Base-by-base conservation (phyloP, 1,284 basidiomycete species). In the Malassezia furfur region DNA sequence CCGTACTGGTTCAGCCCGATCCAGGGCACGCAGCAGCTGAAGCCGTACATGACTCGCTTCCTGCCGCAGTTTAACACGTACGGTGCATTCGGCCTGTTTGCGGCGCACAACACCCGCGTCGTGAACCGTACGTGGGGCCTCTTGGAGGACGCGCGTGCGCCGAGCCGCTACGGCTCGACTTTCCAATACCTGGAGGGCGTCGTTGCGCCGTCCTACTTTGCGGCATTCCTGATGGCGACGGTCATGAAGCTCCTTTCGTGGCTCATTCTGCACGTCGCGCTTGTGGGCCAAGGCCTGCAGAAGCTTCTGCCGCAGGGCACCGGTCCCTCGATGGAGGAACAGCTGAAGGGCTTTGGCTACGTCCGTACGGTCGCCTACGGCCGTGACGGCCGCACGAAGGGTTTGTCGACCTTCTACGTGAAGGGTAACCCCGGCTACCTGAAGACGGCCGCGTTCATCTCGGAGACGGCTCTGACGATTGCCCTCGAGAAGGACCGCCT, bases 401-500 rank as follows among this genome's bases (percentile, higher is more conserved):
- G 80, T 46, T 81, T 85, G 28, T 83, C 84, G 61, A 82, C 79
- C 1, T 79, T 81, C 35, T 75, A 83, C 49, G 84, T 82, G 1
- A 78, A 82, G 39, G 86, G 86, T n/a, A 87, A 90, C 68, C 85
- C 87, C 3, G 87, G 88, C 2, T 89, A 90, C 75, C 72, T 81
- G n/a, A 75, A 84, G 34, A 84, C 86, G 1, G 78, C 84, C 5
- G 76, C 84, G 38, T 82, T 90, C 79, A 79, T 88, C 22, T 78
- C 82, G 3, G 88, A 91, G 77, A 81, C 81, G 12, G 88, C 86
- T 0, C 79, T 91, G 8, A 79, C 81, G 7, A 77, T 88, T 41
- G 75, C 84, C 31, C 78, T 85, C 1, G 78, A 81, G 3, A 77
- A 78, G 35, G 15, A 28, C 15, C 46, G 48, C 50, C 79, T 87